Conservation (phyloP, 192 early-diverging fungal species). For the Coemansia sp. region DNA sequence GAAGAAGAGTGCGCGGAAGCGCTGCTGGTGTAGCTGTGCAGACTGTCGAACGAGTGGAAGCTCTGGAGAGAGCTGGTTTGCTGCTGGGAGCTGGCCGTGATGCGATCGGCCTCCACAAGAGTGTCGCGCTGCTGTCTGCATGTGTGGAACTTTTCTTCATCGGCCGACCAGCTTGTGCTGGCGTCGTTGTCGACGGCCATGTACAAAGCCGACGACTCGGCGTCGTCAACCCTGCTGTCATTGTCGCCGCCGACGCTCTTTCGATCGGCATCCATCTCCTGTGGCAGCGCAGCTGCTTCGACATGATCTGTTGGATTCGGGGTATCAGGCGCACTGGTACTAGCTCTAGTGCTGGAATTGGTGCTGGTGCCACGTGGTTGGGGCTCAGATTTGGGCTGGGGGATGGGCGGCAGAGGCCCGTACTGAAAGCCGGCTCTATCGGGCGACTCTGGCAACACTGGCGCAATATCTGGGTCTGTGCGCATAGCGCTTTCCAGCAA, state of each 20-base stretch:
- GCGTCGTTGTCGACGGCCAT: neutral
- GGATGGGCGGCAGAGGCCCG: conserved; percentile 23
- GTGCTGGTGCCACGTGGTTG: neutral
- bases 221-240: neutral
- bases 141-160: conserved; percentile 1
- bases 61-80: conserved; percentile 1
- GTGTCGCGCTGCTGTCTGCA: conserved; percentile 5
- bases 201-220: neutral
- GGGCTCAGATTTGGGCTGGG: neutral
- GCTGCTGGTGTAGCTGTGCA: conserved; percentile 1
- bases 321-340: too few species aligned
- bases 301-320: neutral
- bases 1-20: neutral
- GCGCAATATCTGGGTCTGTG: neutral
- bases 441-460: neutral
- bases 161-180: conserved; percentile 1
- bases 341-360: neutral
- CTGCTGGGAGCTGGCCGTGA: neutral
- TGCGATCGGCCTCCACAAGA: neutral
- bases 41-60: conserved; percentile 3
- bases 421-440: conserved; percentile 15
- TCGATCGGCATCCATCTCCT: neutral
- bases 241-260: neutral
- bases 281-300: neutral
- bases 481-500: neutral